Percentiles rank a stretch among this genome's conserved stretches.
phyloP scores from a whole-genome alignment of 208 protist species.

The Acanthamoeba lugdunensis region DNA sequence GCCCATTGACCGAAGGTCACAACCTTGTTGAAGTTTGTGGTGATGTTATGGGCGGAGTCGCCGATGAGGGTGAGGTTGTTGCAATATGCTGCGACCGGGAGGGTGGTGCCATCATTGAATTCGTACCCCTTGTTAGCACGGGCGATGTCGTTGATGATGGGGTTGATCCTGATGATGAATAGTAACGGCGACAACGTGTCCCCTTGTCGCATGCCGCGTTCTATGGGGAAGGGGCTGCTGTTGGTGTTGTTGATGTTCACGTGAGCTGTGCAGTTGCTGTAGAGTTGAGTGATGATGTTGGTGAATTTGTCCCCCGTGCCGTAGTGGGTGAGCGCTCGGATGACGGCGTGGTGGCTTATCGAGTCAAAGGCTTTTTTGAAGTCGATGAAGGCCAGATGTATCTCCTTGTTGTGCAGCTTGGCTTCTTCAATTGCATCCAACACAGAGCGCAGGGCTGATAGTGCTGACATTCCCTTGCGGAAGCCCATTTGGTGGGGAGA shows the following conservation, averaged over 20 bases:
- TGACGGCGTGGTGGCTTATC: background rate
- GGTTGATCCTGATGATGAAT: background rate
- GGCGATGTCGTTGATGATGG: background rate
- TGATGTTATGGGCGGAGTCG: background rate
- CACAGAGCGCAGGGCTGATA: background rate
- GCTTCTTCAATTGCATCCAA: background rate
- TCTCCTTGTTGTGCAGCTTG: background rate
- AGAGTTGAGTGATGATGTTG: background rate
- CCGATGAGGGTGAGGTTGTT: background rate
- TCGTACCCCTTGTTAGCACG: background rate
- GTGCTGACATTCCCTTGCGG: background rate
- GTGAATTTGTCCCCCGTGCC: background rate
- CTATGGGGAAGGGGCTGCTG: background rate
- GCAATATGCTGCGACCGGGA: background rate
- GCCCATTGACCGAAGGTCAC: background rate
- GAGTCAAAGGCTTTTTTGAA: background rate
- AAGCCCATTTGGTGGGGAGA: background rate
- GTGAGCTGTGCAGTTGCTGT: background rate
- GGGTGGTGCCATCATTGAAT: background rate
- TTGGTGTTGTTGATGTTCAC: background rate
- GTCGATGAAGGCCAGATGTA: background rate
- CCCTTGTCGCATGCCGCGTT: background rate
- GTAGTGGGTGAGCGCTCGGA: background rate
- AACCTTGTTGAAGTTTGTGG: background rate
- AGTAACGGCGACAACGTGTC: background rate